Evolutionary conservation across 805 yeast species (phyloP).

Genomic region (Candida berthetii): DNA sequence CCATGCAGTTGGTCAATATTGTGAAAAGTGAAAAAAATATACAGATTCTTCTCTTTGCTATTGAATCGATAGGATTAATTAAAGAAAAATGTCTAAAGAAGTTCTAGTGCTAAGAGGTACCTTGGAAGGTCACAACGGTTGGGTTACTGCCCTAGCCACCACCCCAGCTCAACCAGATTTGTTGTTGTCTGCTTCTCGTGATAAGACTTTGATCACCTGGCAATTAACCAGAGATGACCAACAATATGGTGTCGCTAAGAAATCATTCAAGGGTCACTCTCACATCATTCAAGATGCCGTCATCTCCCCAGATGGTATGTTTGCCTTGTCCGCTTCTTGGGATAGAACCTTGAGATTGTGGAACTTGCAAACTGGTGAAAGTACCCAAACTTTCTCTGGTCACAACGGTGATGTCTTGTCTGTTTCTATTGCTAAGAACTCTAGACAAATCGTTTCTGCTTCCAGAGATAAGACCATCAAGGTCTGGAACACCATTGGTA

Average conservation of each 20-base stretch:
- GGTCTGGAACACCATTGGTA: constrained; percentile 99
- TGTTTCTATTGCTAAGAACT: constrained; percentile 92
- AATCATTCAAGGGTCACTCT: constrained; percentile 96
- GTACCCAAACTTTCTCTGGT: constrained; percentile 93
- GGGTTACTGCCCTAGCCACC: constrained; percentile 99
- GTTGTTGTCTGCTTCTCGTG: constrained; percentile 97
- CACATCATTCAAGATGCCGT: constrained; percentile 98
- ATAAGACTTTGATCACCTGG: constrained; percentile 98
- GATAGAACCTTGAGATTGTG: constrained; percentile 98
- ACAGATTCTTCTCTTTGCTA: too few species aligned
- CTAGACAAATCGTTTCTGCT: constrained; percentile 97
- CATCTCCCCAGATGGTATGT: constrained; percentile 95
- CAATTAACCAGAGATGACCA: constrained; percentile 93
- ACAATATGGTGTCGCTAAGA: constrained; percentile 97
- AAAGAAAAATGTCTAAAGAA: constrained; percentile 70
- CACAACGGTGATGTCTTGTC: constrained; percentile 97
- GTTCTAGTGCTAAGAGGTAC: constrained; percentile 99
- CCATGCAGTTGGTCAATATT: neutral
- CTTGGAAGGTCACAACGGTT: constrained; percentile 94
- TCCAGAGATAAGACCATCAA: constrained; percentile 98
- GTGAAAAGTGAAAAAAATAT: too few species aligned
- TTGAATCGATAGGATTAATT: too few species aligned
- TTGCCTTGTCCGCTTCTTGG: constrained; percentile 99
- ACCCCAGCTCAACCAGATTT: constrained; percentile 97
- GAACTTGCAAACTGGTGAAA: constrained; percentile 93